A percentile compares a stretch with the other conserved stretches of the same genome.
Conservation (phyloP, 257 asterid species). For the Apocynum venetum region DNA sequence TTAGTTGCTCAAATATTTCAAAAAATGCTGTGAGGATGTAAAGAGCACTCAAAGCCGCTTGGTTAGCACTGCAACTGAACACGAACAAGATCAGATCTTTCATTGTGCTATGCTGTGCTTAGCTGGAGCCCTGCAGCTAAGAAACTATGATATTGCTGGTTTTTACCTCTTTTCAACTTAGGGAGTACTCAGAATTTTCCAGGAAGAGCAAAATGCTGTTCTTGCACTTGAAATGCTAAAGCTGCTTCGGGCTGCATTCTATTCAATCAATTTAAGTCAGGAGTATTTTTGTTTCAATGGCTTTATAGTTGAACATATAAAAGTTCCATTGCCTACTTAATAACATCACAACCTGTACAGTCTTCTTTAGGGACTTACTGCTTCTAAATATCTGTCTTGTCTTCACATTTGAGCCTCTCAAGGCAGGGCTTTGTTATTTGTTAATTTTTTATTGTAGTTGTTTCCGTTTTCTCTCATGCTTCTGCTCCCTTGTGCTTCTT, state of each 20-base stretch:
- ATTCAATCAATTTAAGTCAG: neutral
- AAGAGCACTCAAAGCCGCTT: neutral
- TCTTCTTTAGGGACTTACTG: neutral
- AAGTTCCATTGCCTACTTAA: neutral
- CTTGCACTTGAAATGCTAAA: neutral
- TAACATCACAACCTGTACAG: neutral
- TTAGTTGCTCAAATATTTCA: slow-evolving; percentile 2
- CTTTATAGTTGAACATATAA: neutral
- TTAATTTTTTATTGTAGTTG: neutral
- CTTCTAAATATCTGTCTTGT: neutral
- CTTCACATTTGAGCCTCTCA: neutral
- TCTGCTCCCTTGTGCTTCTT: neutral
- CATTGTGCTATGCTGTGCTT: neutral
- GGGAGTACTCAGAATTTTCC: neutral
- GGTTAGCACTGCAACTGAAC: neutral
- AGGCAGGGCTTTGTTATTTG: too few relatives aligned
- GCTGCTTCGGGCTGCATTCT: neutral
- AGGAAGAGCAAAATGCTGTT: neutral
- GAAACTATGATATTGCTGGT: neutral
- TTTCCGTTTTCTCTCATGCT: neutral
- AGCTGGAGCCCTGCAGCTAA: neutral
- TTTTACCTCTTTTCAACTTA: neutral
- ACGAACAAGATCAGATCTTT: neutral
- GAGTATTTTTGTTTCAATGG: neutral
- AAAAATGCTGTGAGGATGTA: neutral